Percentiles rank a stretch among this genome's conserved stretches.
Evolutionary conservation across 352 stramenopile species (phyloP).

Genomic region (Phytophthora sansomeana): DNA sequence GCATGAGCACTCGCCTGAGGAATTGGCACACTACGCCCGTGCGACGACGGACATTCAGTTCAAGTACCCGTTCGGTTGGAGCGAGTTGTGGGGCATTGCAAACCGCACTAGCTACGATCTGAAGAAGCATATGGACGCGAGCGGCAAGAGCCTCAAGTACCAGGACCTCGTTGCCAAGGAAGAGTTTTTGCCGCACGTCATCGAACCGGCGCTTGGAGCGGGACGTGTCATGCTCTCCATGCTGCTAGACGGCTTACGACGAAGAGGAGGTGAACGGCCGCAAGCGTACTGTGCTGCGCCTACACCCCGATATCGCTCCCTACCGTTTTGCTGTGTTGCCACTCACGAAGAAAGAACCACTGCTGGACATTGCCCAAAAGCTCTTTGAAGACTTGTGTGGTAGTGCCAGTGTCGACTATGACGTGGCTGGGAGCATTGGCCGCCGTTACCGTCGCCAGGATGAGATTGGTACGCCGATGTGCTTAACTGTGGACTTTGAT

Average conservation of each 20-base stretch:
- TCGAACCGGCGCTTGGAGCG: constrained; percentile 92
- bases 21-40: constrained; percentile 96
- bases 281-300: constrained; percentile 88
- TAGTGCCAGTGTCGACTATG: constrained; percentile 92
- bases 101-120: constrained; percentile 97
- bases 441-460: constrained; percentile 96
- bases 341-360: constrained; percentile 95
- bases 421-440: constrained; percentile 90
- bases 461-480: constrained; percentile 97
- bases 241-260: constrained; percentile 95
- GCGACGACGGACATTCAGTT: constrained; percentile 98
- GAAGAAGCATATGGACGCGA: constrained; percentile 94
- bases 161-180: constrained; percentile 67
- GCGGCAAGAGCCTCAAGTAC: constrained; percentile 90
- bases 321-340: constrained; percentile 94
- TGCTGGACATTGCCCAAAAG: constrained; percentile 88
- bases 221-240: constrained; percentile 95
- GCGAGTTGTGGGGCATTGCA: constrained; percentile 97
- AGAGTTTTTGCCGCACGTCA: constrained; percentile 96
- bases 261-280: constrained; percentile 93
- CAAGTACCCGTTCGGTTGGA: constrained; percentile 97
- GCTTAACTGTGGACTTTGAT: constrained; percentile 98
- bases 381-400: constrained; percentile 92
- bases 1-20: constrained; percentile 92
- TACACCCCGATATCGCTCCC: constrained; percentile 94